Base-by-base conservation (phyloP, 2,329 filamentous ascomycete species). In the Colletotrichum graminicola region DNA sequence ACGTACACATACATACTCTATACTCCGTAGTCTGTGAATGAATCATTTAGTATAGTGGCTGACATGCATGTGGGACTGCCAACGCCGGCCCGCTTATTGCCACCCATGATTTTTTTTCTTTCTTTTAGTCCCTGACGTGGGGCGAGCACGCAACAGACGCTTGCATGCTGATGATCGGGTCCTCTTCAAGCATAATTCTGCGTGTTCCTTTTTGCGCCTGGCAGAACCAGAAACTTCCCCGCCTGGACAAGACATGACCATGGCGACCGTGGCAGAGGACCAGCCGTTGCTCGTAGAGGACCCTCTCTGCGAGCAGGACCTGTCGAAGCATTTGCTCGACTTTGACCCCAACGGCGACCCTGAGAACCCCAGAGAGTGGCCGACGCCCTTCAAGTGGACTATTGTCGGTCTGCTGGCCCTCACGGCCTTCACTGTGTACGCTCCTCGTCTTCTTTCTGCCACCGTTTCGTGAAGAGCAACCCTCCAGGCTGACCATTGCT, bases 401-500 rank as follows among this genome's bases (percentile, higher is more conserved):
- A 82, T 90, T 61, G 86, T 89, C n/a, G 75, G 79, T 23, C 76
- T 90, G 45, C 80, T 90, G 36, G 84, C 85, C 26, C 81, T 86
- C 61, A 88, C 86, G 82, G 84, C 86, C 0, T 90, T 89, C 72
- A 88, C 86, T 0, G 87, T 89, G 86, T 89, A 82, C 32, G 81
- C 32, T 23, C 76, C 39, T 47, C 41, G 5, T 26, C 21, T 32
- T 16, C 12, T 39, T 21, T 45, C 21, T 0, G 16, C 6, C 21
- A 21, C 41, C 3, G 18, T 45, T 18, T n/a, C 43, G 8, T 45
- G 18, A 45, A 10, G 43, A 10, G 8, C 18, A 18, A 34, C 16
- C 23, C 34, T 18, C 5, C 18, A 32, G 1, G 36, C n/a, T 45
- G 32, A 39, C 60, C 55, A 54, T 54, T 51, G 16, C 1, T 14